A percentile compares a stretch with the other conserved stretches of the same genome.
phyloP scores from a whole-genome alignment of 2,329 filamentous ascomycete species.

The Stemphylium beticola region DNA sequence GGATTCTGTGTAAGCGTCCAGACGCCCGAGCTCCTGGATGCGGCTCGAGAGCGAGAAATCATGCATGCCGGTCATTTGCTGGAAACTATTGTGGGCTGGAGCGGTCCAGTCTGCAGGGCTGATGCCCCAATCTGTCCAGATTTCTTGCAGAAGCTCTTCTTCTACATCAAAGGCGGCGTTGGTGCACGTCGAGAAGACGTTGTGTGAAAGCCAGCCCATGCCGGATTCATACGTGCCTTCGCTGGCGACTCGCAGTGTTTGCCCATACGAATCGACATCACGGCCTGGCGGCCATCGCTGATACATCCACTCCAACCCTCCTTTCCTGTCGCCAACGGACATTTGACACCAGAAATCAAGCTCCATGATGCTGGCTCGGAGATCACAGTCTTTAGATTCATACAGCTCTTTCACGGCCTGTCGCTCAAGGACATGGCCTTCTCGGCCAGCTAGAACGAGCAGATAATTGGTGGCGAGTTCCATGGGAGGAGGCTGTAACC shows the following conservation, averaged over 20 bases:
- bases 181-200: conserved; percentile 55
- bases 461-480: conserved; percentile 80
- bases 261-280: conserved; percentile 70
- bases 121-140: conserved; percentile 71
- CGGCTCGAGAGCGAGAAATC: background rate
- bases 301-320: conserved; percentile 89
- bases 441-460: conserved; percentile 80
- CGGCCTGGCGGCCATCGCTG: conserved; percentile 75
- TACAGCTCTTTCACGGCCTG: conserved; percentile 74
- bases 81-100: background rate
- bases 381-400: conserved; percentile 69
- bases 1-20: conserved; percentile 62
- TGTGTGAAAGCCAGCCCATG: conserved; percentile 77
- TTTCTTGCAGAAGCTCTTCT: conserved; percentile 68
- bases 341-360: conserved; percentile 98
- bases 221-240: conserved; percentile 75
- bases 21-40: conserved; percentile 51
- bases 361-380: conserved; percentile 82
- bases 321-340: conserved; percentile 85
- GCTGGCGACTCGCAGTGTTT: conserved; percentile 79
- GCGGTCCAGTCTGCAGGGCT: conserved; percentile 64
- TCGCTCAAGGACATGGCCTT: conserved; percentile 80
- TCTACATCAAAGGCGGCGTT: conserved; percentile 56
- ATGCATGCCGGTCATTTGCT: background rate
- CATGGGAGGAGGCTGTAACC: conserved; percentile 70